Conservation (phyloP, 352 stramenopile genomes). For the Sclerospora graminicola region DNA sequence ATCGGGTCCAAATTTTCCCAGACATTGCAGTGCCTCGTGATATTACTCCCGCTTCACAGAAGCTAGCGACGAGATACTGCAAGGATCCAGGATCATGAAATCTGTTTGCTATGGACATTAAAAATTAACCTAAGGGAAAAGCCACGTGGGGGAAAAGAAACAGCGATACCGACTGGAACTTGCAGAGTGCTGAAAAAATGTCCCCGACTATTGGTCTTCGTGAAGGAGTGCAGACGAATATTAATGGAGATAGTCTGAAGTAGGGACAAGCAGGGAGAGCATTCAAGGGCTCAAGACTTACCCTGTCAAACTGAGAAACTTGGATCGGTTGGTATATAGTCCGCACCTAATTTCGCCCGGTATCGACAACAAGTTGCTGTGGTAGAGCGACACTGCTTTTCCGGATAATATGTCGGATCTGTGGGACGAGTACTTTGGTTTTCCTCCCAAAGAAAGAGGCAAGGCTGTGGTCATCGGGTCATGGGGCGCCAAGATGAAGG, state of each 20-base stretch:
- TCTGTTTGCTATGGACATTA: slow-evolving; percentile 64
- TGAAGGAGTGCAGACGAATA: slow-evolving; percentile 68
- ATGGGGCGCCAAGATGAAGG: slow-evolving; percentile 56
- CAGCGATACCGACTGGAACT: slow-evolving; percentile 47
- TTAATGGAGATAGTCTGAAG: slow-evolving; percentile 36
- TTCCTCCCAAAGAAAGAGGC: slow-evolving; percentile 38
- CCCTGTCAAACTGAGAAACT: slow-evolving; percentile 57
- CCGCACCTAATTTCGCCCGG: slow-evolving; percentile 50
- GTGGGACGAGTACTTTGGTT: slow-evolving; percentile 65
- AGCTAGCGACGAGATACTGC: slow-evolving; percentile 51
- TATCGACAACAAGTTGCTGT: slow-evolving; percentile 50
- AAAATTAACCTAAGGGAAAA: slow-evolving; percentile 67
- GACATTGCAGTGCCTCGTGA: slow-evolving; percentile 40
- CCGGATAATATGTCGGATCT: slow-evolving; percentile 55
- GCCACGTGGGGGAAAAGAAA: slow-evolving; percentile 55
- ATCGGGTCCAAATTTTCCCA: slow-evolving; percentile 41
- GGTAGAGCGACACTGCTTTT: slow-evolving; percentile 47
- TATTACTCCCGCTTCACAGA: slow-evolving; percentile 43
- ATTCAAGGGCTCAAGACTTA: slow-evolving; percentile 51
- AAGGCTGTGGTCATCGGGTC: slow-evolving; percentile 52
- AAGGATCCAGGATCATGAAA: slow-evolving; percentile 54
- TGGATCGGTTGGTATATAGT: slow-evolving; percentile 60
- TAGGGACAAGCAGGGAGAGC: slow-evolving; percentile 56
- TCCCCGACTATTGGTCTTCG: slow-evolving; percentile 52
- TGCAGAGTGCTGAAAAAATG: slow-evolving; percentile 53